A percentile compares a stretch with the other conserved stretches of the same genome.
Evolutionary conservation across 148 eudicot species (phyloP).

Genomic region (Cornus suecica): DNA sequence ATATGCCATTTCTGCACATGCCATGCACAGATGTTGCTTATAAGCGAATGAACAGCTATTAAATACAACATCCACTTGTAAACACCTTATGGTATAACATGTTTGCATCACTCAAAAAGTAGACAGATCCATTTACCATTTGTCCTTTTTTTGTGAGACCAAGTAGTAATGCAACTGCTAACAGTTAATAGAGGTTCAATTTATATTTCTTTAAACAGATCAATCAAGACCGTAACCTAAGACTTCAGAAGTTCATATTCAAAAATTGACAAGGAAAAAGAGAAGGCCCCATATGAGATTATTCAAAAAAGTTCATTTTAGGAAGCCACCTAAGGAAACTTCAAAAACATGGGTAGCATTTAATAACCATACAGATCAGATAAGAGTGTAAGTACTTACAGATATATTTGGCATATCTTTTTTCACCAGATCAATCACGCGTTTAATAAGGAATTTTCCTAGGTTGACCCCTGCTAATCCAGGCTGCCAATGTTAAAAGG

Average conservation of each 20-base stretch:
- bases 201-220: not conserved
- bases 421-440: slow-evolving; percentile 88
- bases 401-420: slow-evolving; percentile 82
- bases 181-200: not conserved
- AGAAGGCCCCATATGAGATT: not conserved
- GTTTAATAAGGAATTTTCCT: slow-evolving; percentile 94
- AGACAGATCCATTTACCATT: not conserved
- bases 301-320: not conserved
- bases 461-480: slow-evolving; percentile 91
- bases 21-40: no score
- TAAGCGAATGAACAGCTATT: not conserved
- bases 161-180: not conserved
- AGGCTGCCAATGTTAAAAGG: slow-evolving; percentile 53
- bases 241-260: not conserved
- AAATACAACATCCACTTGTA: not conserved
- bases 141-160: not conserved
- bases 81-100: not conserved
- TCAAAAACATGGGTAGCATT: not conserved
- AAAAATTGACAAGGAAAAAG: not conserved
- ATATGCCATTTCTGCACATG: no score
- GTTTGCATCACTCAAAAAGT: not conserved
- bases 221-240: not conserved
- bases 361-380: not conserved
- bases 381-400: slow-evolving; percentile 49
- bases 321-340: not conserved